Evolutionary conservation across 352 stramenopile species (phyloP).

Genomic region (Peronospora tabacina): DNA sequence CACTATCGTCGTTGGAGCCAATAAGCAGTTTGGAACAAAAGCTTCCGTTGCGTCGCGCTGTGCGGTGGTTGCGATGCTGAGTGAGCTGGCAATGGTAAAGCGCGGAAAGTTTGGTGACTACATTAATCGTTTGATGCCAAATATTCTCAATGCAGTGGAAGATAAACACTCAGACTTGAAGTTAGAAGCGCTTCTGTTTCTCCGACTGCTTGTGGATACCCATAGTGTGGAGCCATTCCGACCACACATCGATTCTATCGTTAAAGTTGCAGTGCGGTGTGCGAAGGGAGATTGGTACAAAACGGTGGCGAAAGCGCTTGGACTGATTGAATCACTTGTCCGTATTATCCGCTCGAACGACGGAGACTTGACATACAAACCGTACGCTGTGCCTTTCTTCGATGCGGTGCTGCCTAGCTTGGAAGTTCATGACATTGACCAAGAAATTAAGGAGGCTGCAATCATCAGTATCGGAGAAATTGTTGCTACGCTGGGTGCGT

Average conservation of each 20-base stretch:
- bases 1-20: constrained; percentile 61
- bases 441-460: constrained; percentile 98
- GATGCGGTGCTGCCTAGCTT: constrained; percentile 92
- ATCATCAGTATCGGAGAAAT: constrained; percentile 89
- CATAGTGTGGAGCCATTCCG: constrained; percentile 79
- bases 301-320: constrained; percentile 92
- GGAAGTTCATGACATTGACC: constrained; percentile 94
- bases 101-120: constrained; percentile 64
- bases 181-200: constrained; percentile 91
- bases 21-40: constrained; percentile 78
- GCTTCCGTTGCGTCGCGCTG: constrained; percentile 68
- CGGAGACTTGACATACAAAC: constrained; percentile 31
- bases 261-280: constrained; percentile 83
- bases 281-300: constrained; percentile 98
- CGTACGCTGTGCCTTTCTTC: constrained; percentile 82
- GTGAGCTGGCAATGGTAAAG: constrained; percentile 73
- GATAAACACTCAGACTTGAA: constrained; percentile 93
- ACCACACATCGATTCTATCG: constrained; percentile 68
- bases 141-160: constrained; percentile 79
- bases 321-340: constrained; percentile 89
- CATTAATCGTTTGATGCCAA: constrained; percentile 68
- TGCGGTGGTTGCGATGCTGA: constrained; percentile 80
- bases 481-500: constrained; percentile 61
- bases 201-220: constrained; percentile 90
- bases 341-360: constrained; percentile 57